Conservation (phyloP, 257 asterid species). For the Solanum etuberosum region DNA sequence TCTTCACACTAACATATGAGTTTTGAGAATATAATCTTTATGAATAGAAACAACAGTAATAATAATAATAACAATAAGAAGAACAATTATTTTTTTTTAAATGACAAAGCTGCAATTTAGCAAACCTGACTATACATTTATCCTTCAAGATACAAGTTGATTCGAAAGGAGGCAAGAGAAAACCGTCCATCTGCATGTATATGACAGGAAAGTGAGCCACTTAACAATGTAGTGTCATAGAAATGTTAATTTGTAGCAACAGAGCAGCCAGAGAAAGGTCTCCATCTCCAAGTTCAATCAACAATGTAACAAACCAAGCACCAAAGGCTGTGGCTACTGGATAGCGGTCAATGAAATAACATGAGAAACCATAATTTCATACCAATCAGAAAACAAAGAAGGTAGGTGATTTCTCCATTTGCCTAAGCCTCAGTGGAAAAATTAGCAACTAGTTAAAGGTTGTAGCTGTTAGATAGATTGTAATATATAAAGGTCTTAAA, state of each 20-base stretch:
- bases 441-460: not conserved
- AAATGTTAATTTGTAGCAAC: not conserved
- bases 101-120: not conserved
- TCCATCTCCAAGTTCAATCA: not conserved
- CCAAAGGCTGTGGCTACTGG: not conserved
- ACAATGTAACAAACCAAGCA: not conserved
- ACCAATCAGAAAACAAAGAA: not conserved
- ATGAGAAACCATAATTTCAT: not conserved
- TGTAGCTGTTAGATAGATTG: not conserved
- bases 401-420: not conserved
- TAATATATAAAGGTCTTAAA: not conserved
- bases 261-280: not conserved
- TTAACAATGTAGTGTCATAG: not conserved
- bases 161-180: constrained; percentile 65
- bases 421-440: not conserved
- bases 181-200: constrained; percentile 57
- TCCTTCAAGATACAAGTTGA: constrained; percentile 62
- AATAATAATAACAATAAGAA: not conserved
- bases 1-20: constrained; percentile 40
- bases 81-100: too few species aligned
- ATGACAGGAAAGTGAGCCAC: not conserved
- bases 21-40: not conserved
- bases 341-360: not conserved
- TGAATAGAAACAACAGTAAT: not conserved
- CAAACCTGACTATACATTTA: constrained; percentile 63